Evolutionary conservation across 169 alveolate genomes (phyloP).

Genomic region (Plasmodium coatneyi): DNA sequence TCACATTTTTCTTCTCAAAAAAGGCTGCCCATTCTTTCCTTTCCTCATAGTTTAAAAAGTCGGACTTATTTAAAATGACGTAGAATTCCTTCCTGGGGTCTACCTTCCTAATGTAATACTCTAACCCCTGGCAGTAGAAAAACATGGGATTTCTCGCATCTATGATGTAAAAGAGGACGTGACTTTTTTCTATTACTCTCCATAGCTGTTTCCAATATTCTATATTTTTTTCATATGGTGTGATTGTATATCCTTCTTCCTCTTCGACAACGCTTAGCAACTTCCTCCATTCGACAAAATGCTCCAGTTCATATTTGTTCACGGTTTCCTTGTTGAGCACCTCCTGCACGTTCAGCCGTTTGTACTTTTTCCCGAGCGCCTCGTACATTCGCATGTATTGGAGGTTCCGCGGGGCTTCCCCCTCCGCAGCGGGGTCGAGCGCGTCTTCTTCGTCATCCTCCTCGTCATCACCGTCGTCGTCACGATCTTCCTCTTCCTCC

Average conservation of each 20-base stretch:
- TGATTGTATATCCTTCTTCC: slow-evolving; percentile 90
- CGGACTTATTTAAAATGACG: slow-evolving; percentile 95
- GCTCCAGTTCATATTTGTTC: slow-evolving; percentile 78
- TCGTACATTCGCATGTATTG: slow-evolving; percentile 57
- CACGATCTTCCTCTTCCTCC: slow-evolving; percentile 23
- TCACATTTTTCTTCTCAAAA: slow-evolving; percentile 88
- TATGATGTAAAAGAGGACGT: slow-evolving; percentile 94
- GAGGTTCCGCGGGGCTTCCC: neutral
- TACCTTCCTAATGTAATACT: slow-evolving; percentile 91
- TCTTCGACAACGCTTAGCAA: slow-evolving; percentile 89
- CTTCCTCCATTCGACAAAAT: slow-evolving; percentile 84
- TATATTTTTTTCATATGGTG: slow-evolving; percentile 99
- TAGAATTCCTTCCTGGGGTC: slow-evolving; percentile 90
- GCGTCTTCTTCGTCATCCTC: neutral
- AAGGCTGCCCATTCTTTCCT: slow-evolving; percentile 94
- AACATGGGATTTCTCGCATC: slow-evolving; percentile 99
- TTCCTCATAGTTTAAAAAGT: slow-evolving; percentile 90
- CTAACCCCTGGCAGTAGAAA: slow-evolving; percentile 92
- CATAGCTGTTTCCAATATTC: slow-evolving; percentile 99
- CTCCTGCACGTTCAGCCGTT: slow-evolving; percentile 9
- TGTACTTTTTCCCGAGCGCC: slow-evolving; percentile 53
- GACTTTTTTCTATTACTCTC: slow-evolving; percentile 97
- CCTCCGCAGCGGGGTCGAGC: neutral
- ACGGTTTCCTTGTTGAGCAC: slow-evolving; percentile 73
- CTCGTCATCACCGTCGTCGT: slow-evolving; percentile 5